Percentiles rank a stretch among this genome's conserved stretches.
Evolutionary conservation across 2,329 filamentous ascomycete species (phyloP).

Genomic region (Fusarium verrucosum): DNA sequence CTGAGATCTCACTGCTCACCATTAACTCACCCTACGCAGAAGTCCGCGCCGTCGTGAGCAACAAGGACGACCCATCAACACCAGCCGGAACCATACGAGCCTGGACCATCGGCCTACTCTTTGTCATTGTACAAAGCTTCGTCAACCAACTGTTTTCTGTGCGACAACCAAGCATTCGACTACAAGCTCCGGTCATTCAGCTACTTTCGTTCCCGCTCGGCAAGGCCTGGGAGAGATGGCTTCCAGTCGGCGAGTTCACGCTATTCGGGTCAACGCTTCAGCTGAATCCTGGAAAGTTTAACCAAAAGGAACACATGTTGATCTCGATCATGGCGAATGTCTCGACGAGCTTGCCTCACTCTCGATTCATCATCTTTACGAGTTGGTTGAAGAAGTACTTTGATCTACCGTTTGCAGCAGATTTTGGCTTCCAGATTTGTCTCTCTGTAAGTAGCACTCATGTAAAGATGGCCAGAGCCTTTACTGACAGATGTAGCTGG

Average conservation of each 20-base stretch:
- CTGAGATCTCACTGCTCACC: constrained; percentile 61
- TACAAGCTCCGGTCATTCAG: constrained; percentile 63
- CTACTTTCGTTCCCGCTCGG: constrained; percentile 60
- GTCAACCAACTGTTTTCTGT: constrained; percentile 66
- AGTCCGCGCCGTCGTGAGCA: constrained; percentile 63
- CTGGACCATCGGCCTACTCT: constrained; percentile 60
- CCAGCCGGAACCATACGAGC: constrained; percentile 64
- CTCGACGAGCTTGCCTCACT: constrained; percentile 34
- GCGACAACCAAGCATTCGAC: constrained; percentile 60
- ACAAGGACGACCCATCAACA: constrained; percentile 59
- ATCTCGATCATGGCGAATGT: constrained; percentile 60
- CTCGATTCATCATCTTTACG: constrained; percentile 34
- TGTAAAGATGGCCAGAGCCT: accelerated
- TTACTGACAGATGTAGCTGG: not conserved
- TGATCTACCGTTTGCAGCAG: constrained; percentile 31
- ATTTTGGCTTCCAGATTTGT: constrained; percentile 50
- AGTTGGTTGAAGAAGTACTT: constrained; percentile 41
- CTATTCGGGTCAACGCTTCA: constrained; percentile 54
- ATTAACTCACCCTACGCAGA: constrained; percentile 66
- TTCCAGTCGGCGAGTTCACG: constrained; percentile 58
- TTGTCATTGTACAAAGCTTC: constrained; percentile 56
- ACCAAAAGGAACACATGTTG: constrained; percentile 68
- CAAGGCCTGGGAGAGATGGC: constrained; percentile 52
- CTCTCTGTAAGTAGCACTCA: not conserved
- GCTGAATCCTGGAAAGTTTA: constrained; percentile 64